These are phyloP conservation scores for Pseudohyphozyma bogoriensis DNA, from an alignment of 768 basidiomycete species.

Conservation along the genomic window DNA sequence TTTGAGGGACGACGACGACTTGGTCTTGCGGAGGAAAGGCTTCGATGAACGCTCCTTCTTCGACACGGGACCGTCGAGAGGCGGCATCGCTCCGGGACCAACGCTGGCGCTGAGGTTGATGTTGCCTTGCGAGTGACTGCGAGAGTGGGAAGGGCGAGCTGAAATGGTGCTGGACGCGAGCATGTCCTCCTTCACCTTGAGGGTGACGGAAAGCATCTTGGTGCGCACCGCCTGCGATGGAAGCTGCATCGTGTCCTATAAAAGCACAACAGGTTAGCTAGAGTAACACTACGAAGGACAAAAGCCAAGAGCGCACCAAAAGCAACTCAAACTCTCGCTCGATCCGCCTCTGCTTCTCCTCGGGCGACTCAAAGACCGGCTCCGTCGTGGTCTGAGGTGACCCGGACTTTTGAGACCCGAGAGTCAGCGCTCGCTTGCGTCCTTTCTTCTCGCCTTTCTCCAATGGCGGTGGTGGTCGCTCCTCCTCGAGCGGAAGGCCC, in stretches of 20 bases:
- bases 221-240: constrained; percentile 58
- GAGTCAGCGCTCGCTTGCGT: constrained; percentile 3
- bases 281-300: neutral
- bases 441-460: neutral
- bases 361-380: neutral
- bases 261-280: neutral
- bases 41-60: neutral
- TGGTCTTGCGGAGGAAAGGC: constrained; percentile 15
- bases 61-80: neutral
- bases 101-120: constrained; percentile 9
- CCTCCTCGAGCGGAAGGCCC: constrained; percentile 4
- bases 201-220: constrained; percentile 69
- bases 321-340: constrained; percentile 70
- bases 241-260: constrained; percentile 79
- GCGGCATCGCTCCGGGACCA: neutral
- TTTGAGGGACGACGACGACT: constrained; percentile 20
- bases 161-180: constrained; percentile 59
- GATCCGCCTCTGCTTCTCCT: constrained; percentile 41
- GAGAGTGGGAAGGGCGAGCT: constrained; percentile 41
- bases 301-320: constrained; percentile 47
- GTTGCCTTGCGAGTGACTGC: constrained; percentile 8
- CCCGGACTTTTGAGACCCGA: constrained; percentile 5
- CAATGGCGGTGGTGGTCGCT: neutral
- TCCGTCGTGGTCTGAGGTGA: neutral
- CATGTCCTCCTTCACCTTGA: constrained; percentile 82